These are phyloP conservation scores for Eremothecium sinecaudum DNA, from an alignment of 1,139 yeast species.

Conservation along the genomic window DNA sequence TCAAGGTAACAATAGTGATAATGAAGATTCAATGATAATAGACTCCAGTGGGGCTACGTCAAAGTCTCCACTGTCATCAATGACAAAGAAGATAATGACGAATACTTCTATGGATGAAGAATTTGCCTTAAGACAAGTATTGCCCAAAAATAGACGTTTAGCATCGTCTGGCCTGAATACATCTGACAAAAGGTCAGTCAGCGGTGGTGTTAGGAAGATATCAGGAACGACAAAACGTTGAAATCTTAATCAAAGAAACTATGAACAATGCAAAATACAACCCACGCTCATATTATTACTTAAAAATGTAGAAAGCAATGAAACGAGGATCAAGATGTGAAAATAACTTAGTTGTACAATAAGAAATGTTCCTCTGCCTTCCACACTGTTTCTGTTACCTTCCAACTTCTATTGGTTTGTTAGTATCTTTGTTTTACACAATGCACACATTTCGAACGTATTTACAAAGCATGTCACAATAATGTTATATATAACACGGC, in stretches of 20 bases:
- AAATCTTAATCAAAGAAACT: background rate
- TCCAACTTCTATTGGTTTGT: too few species aligned
- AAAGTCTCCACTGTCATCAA: slow-evolving; percentile 1
- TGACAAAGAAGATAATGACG: slow-evolving; percentile 5
- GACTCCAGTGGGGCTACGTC: slow-evolving; percentile 9
- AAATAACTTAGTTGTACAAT: too few species aligned
- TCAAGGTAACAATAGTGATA: slow-evolving; percentile 8
- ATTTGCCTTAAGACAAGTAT: slow-evolving; percentile 19
- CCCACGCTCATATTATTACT: too few species aligned
- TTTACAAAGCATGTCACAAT: slow-evolving; percentile 2
- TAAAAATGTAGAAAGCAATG: too few species aligned
- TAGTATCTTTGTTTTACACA: background rate
- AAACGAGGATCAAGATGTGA: too few species aligned
- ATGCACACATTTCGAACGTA: background rate
- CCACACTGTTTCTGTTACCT: slow-evolving; percentile 3
- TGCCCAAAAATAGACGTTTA: slow-evolving; percentile 27
- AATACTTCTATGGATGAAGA: slow-evolving; percentile 11
- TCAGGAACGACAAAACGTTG: slow-evolving; percentile 26
- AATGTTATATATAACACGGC: slow-evolving; percentile 25
- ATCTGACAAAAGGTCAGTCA: slow-evolving; percentile 22
- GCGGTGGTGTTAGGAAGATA: slow-evolving; percentile 28
- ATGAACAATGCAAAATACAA: too few species aligned
- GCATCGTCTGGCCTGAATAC: slow-evolving; percentile 13
- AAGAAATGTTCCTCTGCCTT: too few species aligned
- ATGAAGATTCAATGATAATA: slow-evolving; percentile 10